These are phyloP conservation scores for Platanthera zijinensis DNA, from an alignment of 106 monocot genomes.

Conservation along the genomic window DNA sequence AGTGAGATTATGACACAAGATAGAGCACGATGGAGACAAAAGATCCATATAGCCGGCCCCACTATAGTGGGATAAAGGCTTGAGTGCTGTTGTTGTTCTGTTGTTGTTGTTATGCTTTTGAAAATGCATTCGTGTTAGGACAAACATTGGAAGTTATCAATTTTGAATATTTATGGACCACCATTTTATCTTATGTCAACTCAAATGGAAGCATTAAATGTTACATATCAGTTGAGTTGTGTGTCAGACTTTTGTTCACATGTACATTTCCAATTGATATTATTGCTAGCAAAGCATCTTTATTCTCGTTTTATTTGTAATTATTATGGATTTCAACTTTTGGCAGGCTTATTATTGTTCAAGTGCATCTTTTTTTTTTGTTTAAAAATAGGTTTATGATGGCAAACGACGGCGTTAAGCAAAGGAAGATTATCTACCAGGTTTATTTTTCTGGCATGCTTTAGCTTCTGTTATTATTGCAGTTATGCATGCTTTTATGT, in stretches of 20 bases:
- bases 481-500: background rate
- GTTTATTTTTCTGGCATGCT: conserved; percentile 17
- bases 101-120: background rate
- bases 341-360: background rate
- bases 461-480: background rate
- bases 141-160: background rate
- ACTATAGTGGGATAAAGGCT: too few species aligned
- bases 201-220: background rate
- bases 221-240: background rate
- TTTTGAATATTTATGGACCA: background rate
- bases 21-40: too few species aligned
- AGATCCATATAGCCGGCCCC: too few species aligned
- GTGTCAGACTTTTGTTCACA: background rate
- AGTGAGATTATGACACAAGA: too few species aligned
- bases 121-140: background rate
- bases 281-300: background rate
- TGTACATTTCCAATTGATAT: background rate
- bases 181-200: background rate
- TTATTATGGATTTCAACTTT: background rate
- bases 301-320: background rate
- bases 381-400: conserved; percentile 73
- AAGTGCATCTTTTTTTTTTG: background rate
- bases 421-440: conserved; percentile 60
- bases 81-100: too few species aligned
- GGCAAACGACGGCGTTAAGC: conserved; percentile 83